phyloP scores from a whole-genome alignment of 2,329 filamentous ascomycete species.

The Fusarium irregulare region DNA sequence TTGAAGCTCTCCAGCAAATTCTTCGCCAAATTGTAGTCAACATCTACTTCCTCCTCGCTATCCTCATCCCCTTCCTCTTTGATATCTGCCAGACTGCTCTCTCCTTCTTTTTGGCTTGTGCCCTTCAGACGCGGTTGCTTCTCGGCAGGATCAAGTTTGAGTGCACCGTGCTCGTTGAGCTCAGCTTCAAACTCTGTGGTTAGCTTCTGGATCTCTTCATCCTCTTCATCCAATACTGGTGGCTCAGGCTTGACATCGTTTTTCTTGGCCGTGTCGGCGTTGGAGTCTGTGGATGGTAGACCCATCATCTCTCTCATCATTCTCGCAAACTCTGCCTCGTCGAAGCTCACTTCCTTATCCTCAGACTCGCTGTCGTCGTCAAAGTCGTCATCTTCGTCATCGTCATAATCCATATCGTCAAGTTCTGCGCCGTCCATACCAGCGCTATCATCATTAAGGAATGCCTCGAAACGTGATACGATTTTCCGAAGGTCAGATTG shows the following conservation, averaged over 20 bases:
- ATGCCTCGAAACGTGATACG: constrained; percentile 91
- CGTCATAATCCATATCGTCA: constrained; percentile 76
- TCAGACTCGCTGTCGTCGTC: constrained; percentile 71
- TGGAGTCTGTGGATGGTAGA: constrained; percentile 53
- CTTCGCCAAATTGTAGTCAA: constrained; percentile 88
- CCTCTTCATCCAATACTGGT: constrained; percentile 60
- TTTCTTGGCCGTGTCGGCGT: constrained; percentile 1
- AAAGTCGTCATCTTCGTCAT: constrained; percentile 65
- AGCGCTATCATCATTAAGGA: constrained; percentile 86
- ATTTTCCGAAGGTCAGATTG: constrained; percentile 88
- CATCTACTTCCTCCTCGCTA: constrained; percentile 71
- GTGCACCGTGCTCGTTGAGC: constrained; percentile 73
- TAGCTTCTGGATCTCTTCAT: constrained; percentile 72
- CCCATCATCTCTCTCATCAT: constrained; percentile 97
- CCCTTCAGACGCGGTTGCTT: constrained; percentile 48
- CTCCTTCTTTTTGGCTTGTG: constrained; percentile 38
- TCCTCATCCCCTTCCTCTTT: constrained; percentile 61
- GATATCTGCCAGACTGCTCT: constrained; percentile 41
- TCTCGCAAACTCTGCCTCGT: constrained; percentile 83
- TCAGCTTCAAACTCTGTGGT: constrained; percentile 79
- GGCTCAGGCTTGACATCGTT: background rate
- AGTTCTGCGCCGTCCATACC: constrained; percentile 82
- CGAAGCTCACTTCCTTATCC: constrained; percentile 81
- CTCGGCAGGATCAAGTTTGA: constrained; percentile 62
- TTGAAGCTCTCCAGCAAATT: constrained; percentile 95